Conservation (phyloP, 1,284 basidiomycete species). For the Phaffia rhodozyma region DNA sequence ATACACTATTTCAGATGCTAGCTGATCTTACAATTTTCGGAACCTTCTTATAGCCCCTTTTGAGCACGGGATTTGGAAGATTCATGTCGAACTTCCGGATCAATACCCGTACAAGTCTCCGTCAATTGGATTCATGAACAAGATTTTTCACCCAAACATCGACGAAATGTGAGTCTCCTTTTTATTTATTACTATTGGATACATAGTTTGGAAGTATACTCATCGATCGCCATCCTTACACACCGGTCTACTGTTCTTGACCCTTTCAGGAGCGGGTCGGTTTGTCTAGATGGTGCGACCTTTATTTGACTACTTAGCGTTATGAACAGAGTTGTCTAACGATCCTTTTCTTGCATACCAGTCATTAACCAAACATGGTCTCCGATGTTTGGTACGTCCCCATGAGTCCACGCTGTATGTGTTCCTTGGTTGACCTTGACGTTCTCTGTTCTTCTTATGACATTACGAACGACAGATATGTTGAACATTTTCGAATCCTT, state of each 20-base stretch:
- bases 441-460: constrained; percentile 2
- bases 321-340: background rate
- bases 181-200: constrained; percentile 24
- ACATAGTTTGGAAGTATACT: constrained; percentile 20
- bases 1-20: background rate
- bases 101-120: constrained; percentile 99
- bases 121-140: constrained; percentile 99
- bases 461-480: constrained; percentile 54
- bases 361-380: constrained; percentile 99
- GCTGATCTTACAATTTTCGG: background rate
- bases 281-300: constrained; percentile 58
- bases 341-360: background rate
- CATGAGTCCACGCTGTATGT: background rate
- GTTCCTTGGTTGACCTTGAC: constrained; percentile 21
- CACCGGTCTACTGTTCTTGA: background rate
- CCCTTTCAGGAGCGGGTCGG: constrained; percentile 66
- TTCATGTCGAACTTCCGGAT: constrained; percentile 97
- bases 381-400: constrained; percentile 79
- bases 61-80: constrained; percentile 93
- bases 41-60: constrained; percentile 66
- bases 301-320: too few species aligned
- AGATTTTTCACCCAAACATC: constrained; percentile 99
- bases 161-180: constrained; percentile 69
- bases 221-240: background rate
- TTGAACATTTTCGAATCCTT: constrained; percentile 99